Evolutionary conservation across 225 moss, liverwort and hornwort genomes (phyloP).

Genomic region (Bryoerythrophyllum caledonicum): DNA sequence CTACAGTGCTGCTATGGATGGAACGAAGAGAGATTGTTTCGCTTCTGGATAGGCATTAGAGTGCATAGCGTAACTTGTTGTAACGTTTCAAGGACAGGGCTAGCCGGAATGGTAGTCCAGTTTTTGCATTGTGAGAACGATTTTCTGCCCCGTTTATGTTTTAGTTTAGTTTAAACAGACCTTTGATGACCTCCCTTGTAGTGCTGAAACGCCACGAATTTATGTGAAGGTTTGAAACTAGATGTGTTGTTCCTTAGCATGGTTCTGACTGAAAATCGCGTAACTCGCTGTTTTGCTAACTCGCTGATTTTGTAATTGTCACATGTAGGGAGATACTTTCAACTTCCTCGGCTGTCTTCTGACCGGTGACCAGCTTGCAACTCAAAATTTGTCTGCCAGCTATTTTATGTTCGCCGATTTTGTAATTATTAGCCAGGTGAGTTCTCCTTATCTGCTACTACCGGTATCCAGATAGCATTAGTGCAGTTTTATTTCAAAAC

Average conservation of each 20-base stretch:
- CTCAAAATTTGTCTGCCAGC: constrained; percentile 78
- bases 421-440: constrained; percentile 79
- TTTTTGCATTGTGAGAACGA: neutral
- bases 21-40: neutral
- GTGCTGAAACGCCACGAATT: neutral
- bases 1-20: neutral
- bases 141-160: constrained; percentile 8
- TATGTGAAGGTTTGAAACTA: neutral
- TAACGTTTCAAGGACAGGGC: constrained; percentile 4
- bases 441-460: constrained; percentile 9
- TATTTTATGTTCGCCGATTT: constrained; percentile 82
- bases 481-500: neutral
- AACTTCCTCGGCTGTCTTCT: constrained; percentile 87
- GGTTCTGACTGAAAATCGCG: neutral
- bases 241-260: neutral
- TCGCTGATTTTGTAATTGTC: constrained; percentile 16
- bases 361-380: constrained; percentile 82
- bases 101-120: constrained; percentile 5
- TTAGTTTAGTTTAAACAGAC: neutral
- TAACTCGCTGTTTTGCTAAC: neutral
- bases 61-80: neutral
- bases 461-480: constrained; percentile 3
- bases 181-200: neutral
- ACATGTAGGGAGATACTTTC: constrained; percentile 77
- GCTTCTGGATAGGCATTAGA: neutral